These are phyloP conservation scores for Xylaria sp. DNA, from an alignment of 2,329 filamentous ascomycete genomes.

Conservation along the genomic window DNA sequence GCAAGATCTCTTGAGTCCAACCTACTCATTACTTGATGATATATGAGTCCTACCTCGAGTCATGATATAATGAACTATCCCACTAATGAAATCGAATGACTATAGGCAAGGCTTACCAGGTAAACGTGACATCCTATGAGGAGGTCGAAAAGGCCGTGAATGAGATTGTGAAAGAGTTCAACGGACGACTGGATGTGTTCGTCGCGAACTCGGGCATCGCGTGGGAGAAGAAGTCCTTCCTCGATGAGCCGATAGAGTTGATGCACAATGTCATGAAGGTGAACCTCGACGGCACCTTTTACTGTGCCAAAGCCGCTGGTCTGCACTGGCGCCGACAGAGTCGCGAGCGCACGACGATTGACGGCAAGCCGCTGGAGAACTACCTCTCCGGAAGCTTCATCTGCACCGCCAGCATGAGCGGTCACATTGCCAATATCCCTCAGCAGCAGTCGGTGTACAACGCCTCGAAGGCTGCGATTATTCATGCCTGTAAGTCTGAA, in stretches of 20 bases:
- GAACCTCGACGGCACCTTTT: constrained; percentile 73
- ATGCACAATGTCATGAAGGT: constrained; percentile 64
- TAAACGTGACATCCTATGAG: constrained; percentile 52
- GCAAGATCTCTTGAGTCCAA: constrained; percentile 24
- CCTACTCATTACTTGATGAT: too few species aligned
- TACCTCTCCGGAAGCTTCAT: constrained; percentile 66
- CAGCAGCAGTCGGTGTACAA: constrained; percentile 72
- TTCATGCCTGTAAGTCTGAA: constrained; percentile 48
- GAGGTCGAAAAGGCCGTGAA: constrained; percentile 48
- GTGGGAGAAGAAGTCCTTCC: constrained; percentile 63
- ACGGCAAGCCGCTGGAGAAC: constrained; percentile 56
- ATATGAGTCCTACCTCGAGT: too few species aligned
- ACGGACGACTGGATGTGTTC: constrained; percentile 70
- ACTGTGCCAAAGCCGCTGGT: constrained; percentile 66
- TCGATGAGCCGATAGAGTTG: constrained; percentile 58
- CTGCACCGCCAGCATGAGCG: constrained; percentile 73
- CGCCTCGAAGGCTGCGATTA: constrained; percentile 61
- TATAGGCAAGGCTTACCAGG: constrained; percentile 55
- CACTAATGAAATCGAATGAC: background rate
- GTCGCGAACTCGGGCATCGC: constrained; percentile 73
- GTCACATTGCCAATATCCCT: constrained; percentile 71
- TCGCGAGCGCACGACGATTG: constrained; percentile 56
- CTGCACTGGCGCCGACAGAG: constrained; percentile 66
- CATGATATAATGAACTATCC: background rate
- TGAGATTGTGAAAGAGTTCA: constrained; percentile 58